A percentile compares a stretch with the other conserved stretches of the same genome.
Evolutionary conservation across 805 yeast genomes (phyloP).

Genomic region (Debaryomyces castellii): DNA sequence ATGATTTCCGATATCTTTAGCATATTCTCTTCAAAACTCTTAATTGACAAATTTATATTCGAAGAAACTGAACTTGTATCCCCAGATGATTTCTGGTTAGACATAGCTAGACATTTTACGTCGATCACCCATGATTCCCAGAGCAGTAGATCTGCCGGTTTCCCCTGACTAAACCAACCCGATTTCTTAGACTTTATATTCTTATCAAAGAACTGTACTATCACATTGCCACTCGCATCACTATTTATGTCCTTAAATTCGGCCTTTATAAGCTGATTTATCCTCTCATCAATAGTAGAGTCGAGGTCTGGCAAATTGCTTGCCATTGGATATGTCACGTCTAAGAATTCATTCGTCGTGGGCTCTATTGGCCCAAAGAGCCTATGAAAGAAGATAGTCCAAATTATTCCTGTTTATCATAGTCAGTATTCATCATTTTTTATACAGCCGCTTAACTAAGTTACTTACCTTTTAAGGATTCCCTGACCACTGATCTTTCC

Average conservation of each 20-base stretch:
- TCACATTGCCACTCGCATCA: constrained; percentile 26
- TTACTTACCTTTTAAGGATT: constrained; percentile 51
- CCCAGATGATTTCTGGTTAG: constrained; percentile 3
- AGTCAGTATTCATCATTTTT: not conserved
- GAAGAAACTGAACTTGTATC: constrained; percentile 7
- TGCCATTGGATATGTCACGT: constrained; percentile 57
- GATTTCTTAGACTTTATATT: constrained; percentile 38
- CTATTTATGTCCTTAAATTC: constrained; percentile 17
- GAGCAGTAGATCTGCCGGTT: constrained; percentile 40
- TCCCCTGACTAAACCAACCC: constrained; percentile 54
- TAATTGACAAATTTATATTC: constrained; percentile 33
- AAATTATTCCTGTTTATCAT: constrained; percentile 48
- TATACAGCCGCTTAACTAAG: not conserved
- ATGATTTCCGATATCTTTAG: constrained; percentile 49
- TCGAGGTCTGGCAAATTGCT: constrained; percentile 51
- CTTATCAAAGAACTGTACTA: constrained; percentile 39
- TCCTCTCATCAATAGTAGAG: constrained; percentile 34
- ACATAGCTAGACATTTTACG: constrained; percentile 42
- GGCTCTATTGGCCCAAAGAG: constrained; percentile 66
- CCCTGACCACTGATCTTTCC: constrained; percentile 54
- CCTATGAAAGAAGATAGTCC: constrained; percentile 68
- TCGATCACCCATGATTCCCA: constrained; percentile 76
- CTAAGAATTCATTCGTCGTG: constrained; percentile 51
- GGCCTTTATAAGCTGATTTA: constrained; percentile 29
- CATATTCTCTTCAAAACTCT: constrained; percentile 41